phyloP scores from a whole-genome alignment of 2,329 filamentous ascomycete species.

The Botrytis porri region DNA sequence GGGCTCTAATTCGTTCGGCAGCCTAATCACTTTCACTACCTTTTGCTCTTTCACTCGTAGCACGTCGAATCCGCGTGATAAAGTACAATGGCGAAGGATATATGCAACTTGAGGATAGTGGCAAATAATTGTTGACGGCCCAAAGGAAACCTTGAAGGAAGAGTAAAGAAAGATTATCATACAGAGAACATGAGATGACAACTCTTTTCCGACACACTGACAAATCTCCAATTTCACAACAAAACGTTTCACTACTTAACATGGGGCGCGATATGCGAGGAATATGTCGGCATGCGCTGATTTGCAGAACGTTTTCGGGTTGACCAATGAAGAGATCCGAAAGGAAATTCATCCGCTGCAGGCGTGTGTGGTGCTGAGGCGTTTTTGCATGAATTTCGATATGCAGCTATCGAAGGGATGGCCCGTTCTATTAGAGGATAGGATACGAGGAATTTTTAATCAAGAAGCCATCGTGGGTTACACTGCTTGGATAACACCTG shows the following conservation, averaged over 20 bases:
- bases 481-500: not conserved
- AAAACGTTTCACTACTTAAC: not conserved
- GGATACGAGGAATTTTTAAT: slow-evolving; percentile 1
- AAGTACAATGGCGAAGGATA: not conserved
- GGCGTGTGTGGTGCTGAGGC: slow-evolving; percentile 21
- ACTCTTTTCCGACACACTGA: slow-evolving; percentile 10
- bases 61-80: too few species aligned
- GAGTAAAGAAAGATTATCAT: not conserved
- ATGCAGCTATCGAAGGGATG: slow-evolving; percentile 9
- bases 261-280: slow-evolving; percentile 17
- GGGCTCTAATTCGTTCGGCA: not conserved
- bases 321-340: slow-evolving; percentile 25
- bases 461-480: slow-evolving; percentile 7
- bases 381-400: slow-evolving; percentile 31
- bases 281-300: slow-evolving; percentile 24
- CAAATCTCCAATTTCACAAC: slow-evolving; percentile 14
- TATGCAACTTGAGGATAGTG: not conserved
- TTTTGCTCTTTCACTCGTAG: not conserved
- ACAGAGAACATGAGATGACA: not conserved
- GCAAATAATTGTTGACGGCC: not conserved
- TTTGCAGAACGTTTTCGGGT: slow-evolving; percentile 23
- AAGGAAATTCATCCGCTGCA: slow-evolving; percentile 19
- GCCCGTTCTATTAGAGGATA: slow-evolving; percentile 12
- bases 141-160: not conserved
- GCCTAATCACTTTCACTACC: not conserved